Conservation (phyloP, 371 early-diverging fungal genomes). For the Actinomortierella wolfii region DNA sequence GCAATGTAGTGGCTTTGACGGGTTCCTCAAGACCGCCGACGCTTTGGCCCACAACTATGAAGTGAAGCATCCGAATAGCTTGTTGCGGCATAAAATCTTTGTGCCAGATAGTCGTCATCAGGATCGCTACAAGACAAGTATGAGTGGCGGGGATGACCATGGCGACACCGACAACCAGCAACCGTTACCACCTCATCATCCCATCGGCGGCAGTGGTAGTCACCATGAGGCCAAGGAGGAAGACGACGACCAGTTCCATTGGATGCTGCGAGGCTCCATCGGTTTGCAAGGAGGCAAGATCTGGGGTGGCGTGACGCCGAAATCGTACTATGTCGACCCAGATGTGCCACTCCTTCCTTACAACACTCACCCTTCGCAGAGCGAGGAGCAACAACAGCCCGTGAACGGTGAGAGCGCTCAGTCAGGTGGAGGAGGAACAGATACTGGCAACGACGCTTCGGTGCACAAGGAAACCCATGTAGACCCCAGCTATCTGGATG, state of each 20-base stretch:
- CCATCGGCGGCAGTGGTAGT: neutral
- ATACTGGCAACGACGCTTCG: no score
- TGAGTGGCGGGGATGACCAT: neutral
- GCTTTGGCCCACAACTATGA: slow-evolving; percentile 31
- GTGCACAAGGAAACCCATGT: no score
- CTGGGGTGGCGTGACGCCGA: slow-evolving; percentile 40
- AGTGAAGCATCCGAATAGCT: slow-evolving; percentile 15
- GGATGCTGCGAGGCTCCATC: slow-evolving; percentile 1
- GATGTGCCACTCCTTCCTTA: no score
- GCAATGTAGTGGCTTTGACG: slow-evolving; percentile 31
- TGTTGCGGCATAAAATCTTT: slow-evolving; percentile 27
- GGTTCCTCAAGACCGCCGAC: slow-evolving; percentile 37
- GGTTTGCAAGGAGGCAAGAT: slow-evolving; percentile 21
- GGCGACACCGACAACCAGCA: neutral
- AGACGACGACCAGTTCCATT: slow-evolving; percentile 10
- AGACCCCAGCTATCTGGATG: no score
- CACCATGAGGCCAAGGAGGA: slow-evolving; percentile 21
- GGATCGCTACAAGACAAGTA: neutral
- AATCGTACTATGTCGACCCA: slow-evolving; percentile 14
- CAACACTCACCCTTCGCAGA: slow-evolving; percentile 15
- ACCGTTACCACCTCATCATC: no score
- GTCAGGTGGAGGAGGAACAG: no score
- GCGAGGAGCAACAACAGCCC: slow-evolving; percentile 9
- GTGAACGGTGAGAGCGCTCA: no score
- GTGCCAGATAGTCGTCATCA: slow-evolving; percentile 11